A percentile compares a stretch with the other conserved stretches of the same genome.
Conservation (phyloP, 768 basidiomycete species). For the Podaxis sp. region DNA sequence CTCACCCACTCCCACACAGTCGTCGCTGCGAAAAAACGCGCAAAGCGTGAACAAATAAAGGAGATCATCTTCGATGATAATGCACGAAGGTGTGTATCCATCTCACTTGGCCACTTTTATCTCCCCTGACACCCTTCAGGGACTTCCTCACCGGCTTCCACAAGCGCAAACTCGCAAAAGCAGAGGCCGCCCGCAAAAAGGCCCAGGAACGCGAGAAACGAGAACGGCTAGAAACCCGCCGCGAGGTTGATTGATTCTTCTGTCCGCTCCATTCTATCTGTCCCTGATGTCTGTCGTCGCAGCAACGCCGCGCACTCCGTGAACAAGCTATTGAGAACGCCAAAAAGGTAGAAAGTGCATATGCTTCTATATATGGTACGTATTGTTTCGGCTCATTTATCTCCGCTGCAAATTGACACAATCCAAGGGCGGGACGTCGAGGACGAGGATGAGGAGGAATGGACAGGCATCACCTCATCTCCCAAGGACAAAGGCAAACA, state of each 20-base stretch:
- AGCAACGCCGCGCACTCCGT: constrained; percentile 79
- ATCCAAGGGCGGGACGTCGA: constrained; percentile 18
- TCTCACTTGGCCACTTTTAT: constrained; percentile 7
- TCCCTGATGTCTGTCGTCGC: constrained; percentile 17
- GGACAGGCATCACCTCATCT: constrained; percentile 42
- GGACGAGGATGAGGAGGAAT: constrained; percentile 44
- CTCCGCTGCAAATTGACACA: constrained; percentile 16
- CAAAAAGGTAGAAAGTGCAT: constrained; percentile 73
- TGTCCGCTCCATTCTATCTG: constrained; percentile 17
- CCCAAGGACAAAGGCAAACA: constrained; percentile 33
- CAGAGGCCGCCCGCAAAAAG: constrained; percentile 71
- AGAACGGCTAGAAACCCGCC: constrained; percentile 68
- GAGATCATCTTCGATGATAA: constrained; percentile 87
- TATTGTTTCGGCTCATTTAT: constrained; percentile 4
- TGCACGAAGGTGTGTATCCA: constrained; percentile 61
- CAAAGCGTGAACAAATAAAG: constrained; percentile 67
- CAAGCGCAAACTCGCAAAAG: constrained; percentile 85
- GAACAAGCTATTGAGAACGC: constrained; percentile 81
- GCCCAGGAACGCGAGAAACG: constrained; percentile 78
- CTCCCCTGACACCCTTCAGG: constrained; percentile 39
- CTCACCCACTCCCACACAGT: constrained; percentile 66
- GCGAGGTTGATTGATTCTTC: constrained; percentile 57
- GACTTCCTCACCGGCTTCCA: constrained; percentile 93
- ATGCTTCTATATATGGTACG: constrained; percentile 51
- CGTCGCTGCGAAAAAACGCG: constrained; percentile 66